Evolutionary conservation across 768 basidiomycete species (phyloP).

Genomic region (Trametes sanguinea): DNA sequence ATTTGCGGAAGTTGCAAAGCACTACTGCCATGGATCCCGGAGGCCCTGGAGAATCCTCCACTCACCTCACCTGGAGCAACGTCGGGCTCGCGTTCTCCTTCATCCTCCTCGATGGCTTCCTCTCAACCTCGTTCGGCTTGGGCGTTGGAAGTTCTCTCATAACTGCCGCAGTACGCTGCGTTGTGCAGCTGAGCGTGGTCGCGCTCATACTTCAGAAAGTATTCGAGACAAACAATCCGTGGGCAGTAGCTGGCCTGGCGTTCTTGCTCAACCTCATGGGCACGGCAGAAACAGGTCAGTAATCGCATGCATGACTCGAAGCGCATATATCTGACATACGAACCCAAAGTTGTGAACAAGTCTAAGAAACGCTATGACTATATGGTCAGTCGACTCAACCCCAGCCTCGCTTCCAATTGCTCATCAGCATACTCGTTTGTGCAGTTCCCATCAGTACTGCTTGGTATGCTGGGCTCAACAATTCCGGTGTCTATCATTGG

Average conservation of each 20-base stretch:
- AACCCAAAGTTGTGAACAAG: constrained; percentile 68
- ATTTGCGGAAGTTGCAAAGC: too few species aligned
- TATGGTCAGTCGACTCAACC: constrained; percentile 54
- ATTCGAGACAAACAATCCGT: constrained; percentile 73
- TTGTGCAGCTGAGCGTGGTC: constrained; percentile 76
- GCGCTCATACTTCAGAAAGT: constrained; percentile 69
- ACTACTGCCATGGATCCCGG: constrained; percentile 24
- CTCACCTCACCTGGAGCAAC: constrained; percentile 65
- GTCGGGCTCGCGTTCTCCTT: constrained; percentile 76
- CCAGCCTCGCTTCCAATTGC: too few species aligned
- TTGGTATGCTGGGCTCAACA: constrained; percentile 73
- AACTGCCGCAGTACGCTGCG: constrained; percentile 71
- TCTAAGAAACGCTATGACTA: constrained; percentile 67
- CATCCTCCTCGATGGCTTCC: constrained; percentile 66
- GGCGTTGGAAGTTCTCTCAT: constrained; percentile 69
- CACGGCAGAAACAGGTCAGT: constrained; percentile 72
- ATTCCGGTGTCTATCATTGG: constrained; percentile 81
- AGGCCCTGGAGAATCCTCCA: constrained; percentile 13
- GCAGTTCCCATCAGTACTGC: constrained; percentile 66
- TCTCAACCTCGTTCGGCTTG: constrained; percentile 67
- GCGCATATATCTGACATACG: neutral
- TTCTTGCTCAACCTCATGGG: constrained; percentile 79
- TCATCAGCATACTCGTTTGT: neutral
- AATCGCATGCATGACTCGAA: neutral
- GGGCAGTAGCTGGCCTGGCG: constrained; percentile 73